Evolutionary conservation across 495 filamentous ascomycete genomes (phyloP).

Genomic region (Penicillium simplicissimum): DNA sequence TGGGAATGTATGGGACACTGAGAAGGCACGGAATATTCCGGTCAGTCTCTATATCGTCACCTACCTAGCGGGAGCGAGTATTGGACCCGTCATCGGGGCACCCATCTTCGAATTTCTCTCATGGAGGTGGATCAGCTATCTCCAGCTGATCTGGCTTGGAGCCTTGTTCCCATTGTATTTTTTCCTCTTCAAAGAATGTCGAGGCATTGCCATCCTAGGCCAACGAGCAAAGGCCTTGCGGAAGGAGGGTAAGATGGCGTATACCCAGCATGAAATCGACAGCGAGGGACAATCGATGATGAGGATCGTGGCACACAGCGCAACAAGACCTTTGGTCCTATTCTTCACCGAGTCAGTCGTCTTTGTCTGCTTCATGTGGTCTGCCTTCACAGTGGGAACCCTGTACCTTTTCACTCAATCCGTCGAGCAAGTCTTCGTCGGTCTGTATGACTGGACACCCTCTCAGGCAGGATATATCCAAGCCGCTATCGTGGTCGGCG

Average conservation of each 20-base stretch:
- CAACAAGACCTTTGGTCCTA: constrained; percentile 44
- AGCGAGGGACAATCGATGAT: constrained; percentile 23
- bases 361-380: constrained; percentile 50
- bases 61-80: constrained; percentile 43
- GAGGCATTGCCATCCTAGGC: constrained; percentile 42
- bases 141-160: constrained; percentile 49
- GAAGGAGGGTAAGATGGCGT: constrained; percentile 29
- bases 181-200: constrained; percentile 45
- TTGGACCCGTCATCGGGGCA: constrained; percentile 51
- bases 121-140: constrained; percentile 54
- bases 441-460: constrained; percentile 35
- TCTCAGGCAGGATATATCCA: constrained; percentile 40
- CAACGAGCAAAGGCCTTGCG: constrained; percentile 36
- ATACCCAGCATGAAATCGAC: constrained; percentile 42
- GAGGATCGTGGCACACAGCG: constrained; percentile 27
- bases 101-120: constrained; percentile 39
- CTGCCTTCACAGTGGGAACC: constrained; percentile 52
- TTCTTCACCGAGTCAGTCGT: constrained; percentile 57
- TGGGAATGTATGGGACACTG: constrained; percentile 49
- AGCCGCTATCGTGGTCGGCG: constrained; percentile 39
- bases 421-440: constrained; percentile 42
- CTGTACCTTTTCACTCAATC: constrained; percentile 53
- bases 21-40: constrained; percentile 42
- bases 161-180: constrained; percentile 40
- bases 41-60: constrained; percentile 47